Evolutionary conservation across 2,329 filamentous ascomycete genomes (phyloP).

Genomic region (Cladophialophora psammophila): DNA sequence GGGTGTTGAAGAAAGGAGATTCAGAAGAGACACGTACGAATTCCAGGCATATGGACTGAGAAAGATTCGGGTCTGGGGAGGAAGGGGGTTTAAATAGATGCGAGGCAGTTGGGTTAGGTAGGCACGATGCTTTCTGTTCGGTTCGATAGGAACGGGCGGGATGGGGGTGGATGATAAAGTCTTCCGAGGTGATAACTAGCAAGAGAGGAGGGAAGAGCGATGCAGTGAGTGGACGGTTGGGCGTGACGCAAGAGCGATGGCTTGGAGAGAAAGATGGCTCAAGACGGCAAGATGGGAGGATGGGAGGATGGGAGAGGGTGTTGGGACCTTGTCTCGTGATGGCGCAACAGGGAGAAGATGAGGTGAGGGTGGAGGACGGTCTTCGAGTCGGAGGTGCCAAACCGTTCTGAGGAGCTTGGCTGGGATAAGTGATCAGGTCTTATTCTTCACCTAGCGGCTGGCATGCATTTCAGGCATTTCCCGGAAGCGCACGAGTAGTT

Average conservation of each 20-base stretch:
- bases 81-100: slow-evolving; percentile 32
- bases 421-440: slow-evolving; percentile 20
- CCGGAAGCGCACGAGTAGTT: slow-evolving; percentile 17
- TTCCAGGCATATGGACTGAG: slow-evolving; percentile 37
- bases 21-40: slow-evolving; percentile 37
- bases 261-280: slow-evolving; percentile 28
- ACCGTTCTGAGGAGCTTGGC: slow-evolving; percentile 7
- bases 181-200: slow-evolving; percentile 9
- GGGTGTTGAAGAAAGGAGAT: slow-evolving; percentile 3
- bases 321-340: slow-evolving; percentile 29
- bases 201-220: slow-evolving; percentile 8
- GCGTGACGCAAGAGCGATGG: slow-evolving; percentile 33
- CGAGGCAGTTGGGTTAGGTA: slow-evolving; percentile 15
- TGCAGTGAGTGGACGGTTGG: slow-evolving; percentile 18
- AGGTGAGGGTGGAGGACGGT: slow-evolving; percentile 23
- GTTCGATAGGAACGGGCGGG: slow-evolving; percentile 29
- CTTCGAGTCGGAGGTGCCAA: slow-evolving; percentile 8
- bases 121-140: slow-evolving; percentile 15
- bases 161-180: slow-evolving; percentile 18
- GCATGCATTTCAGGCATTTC: slow-evolving; percentile 16
- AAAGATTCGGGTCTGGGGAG: slow-evolving; percentile 20
- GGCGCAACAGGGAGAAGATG: slow-evolving; percentile 7
- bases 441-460: slow-evolving; percentile 4
- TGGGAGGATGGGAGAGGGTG: neutral
- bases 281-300: slow-evolving; percentile 19